A percentile compares a stretch with the other conserved stretches of the same genome.
Conservation (phyloP, 768 basidiomycete genomes). For the Favolaschia claudopus region DNA sequence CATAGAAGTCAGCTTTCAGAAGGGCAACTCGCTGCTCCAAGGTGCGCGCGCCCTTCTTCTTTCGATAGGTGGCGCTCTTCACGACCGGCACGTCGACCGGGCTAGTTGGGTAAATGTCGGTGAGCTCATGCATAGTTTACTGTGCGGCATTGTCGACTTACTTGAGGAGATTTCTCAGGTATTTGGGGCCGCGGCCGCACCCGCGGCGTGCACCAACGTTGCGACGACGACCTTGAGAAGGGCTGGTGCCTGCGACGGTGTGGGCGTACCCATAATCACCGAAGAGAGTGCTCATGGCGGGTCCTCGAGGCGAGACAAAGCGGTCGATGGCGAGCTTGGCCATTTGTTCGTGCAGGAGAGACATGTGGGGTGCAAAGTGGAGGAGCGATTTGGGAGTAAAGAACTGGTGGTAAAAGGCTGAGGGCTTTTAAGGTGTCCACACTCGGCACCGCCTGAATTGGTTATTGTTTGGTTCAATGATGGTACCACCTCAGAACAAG, state of each 20-base stretch:
- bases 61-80: neutral
- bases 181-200: slow-evolving; percentile 4
- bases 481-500: too few species aligned
- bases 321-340: too few species aligned
- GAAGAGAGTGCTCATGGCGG: too few species aligned
- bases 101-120: neutral
- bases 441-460: too few species aligned
- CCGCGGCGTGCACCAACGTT: neutral
- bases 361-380: too few species aligned
- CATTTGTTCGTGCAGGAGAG: too few species aligned
- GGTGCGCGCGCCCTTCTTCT: slow-evolving; percentile 4
- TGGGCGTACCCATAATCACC: too few species aligned
- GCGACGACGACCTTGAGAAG: neutral
- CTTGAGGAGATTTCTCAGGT: neutral
- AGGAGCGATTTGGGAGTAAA: too few species aligned
- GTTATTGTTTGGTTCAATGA: too few species aligned
- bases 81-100: neutral
- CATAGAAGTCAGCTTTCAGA: neutral
- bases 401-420: too few species aligned
- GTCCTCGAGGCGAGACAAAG: too few species aligned
- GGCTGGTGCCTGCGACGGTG: neutral
- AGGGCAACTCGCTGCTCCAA: neutral
- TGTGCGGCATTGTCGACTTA: neutral
- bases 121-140: neutral
- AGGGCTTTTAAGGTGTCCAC: too few species aligned